phyloP scores from a whole-genome alignment of 495 filamentous ascomycete genomes.

The Aspergillus kassunensis region DNA sequence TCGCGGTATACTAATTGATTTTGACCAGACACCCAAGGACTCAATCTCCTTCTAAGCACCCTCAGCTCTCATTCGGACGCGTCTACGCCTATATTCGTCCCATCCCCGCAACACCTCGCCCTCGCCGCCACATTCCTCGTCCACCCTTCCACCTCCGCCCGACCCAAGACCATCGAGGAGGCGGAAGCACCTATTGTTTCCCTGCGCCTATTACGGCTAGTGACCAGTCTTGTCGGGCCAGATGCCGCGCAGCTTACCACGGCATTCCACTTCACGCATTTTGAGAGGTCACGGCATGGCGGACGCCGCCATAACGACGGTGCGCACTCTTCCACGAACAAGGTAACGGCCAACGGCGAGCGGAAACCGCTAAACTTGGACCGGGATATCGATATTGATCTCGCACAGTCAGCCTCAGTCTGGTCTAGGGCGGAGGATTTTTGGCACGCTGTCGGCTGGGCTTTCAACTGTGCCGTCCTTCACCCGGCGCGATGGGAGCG shows the following conservation, averaged over 20 bases:
- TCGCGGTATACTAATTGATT: not conserved
- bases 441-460: constrained; percentile 88
- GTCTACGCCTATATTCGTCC: constrained; percentile 44
- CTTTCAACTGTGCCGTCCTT: constrained; percentile 80
- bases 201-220: constrained; percentile 55
- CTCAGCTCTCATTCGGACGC: constrained; percentile 52
- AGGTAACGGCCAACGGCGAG: constrained; percentile 21
- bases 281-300: constrained; percentile 32
- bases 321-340: not conserved
- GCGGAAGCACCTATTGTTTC: constrained; percentile 51
- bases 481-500: constrained; percentile 69
- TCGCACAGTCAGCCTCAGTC: constrained; percentile 62
- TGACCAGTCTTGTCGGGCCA: constrained; percentile 50
- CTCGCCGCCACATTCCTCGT: constrained; percentile 64
- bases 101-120: constrained; percentile 56
- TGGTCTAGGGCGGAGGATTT: constrained; percentile 77
- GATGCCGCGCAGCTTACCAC: constrained; percentile 40
- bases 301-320: constrained; percentile 24
- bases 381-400: constrained; percentile 18
- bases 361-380: constrained; percentile 42
- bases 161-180: constrained; percentile 49
- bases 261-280: constrained; percentile 53
- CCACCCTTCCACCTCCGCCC: constrained; percentile 66
- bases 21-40: constrained; percentile 59
- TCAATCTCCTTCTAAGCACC: constrained; percentile 62